Evolutionary conservation across 345 rosid genomes (phyloP), one percentile per base, ranked within the genome.

Genomic region (Diplotaxis tenuifolia): DNA sequence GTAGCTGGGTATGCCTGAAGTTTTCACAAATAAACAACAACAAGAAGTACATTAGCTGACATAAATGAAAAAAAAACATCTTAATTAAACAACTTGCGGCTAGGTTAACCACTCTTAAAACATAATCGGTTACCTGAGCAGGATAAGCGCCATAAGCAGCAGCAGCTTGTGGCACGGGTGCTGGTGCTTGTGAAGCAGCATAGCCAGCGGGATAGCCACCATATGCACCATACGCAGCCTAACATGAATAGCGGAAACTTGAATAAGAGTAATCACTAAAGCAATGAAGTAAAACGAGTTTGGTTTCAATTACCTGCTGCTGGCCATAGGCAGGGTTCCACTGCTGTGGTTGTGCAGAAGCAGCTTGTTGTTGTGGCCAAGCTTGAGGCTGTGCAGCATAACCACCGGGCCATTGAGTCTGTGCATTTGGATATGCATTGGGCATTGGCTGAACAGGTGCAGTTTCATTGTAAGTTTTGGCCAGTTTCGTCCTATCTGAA

Each of bases 241-340:
- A 62, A 29, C 16, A 34, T 55, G 28, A 42, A 42, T 25, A 29
- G 25, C 25, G 14, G 21, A 34, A 64, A 53, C 14, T 11, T 34
- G 42, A 60, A 70, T 9, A 31, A 28, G 65, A 52, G 61, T 20
- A n/a, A 22, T 42, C 23, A 14, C 32, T 32, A 27, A n/a, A 18
- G 34, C 23, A 61, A 49, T 21, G 18, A 49, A 20, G 67, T 23
- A 63, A n/a, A 20, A 59, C 29, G 18, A 25, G 18, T 32, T 40
- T 25, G 29, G 2, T 62, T 53, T 42, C 7, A 42, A 27, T 60
- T 68, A 87, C 94, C 82, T 85, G 97, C 69, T 42, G 50, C 18
- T 95, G 98, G 67, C 84, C 78, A 85, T 90, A 95, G 58, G 84
- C 88, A 15, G 96, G 88, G 71, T 86, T 79, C 90, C 93, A 90